Base-by-base conservation (phyloP, 768 basidiomycete species). In the Leucogyrophana mollusca region DNA sequence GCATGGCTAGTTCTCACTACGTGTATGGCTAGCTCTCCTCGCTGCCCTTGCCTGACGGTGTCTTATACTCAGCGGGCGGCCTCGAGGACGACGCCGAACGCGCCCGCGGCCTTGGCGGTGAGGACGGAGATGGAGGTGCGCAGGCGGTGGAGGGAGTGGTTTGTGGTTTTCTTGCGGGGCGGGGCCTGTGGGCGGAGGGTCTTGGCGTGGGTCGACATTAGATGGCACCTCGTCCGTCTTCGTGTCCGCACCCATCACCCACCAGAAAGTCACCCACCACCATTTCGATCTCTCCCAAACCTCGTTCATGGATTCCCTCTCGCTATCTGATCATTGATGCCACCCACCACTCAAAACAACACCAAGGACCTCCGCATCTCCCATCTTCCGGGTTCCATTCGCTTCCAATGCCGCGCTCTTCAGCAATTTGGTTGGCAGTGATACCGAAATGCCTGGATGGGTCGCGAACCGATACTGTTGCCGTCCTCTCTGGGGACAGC, bases 91-190 rank as follows among this genome's bases (percentile, higher is more conserved):
- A 99, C 87, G 66, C 98, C 95, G 52, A 93, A 76, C 11, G 79
- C 79, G 50, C 84, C 72, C 1, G 66, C 58, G 27, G 82, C 94
- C 70, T 97, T 96, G 9, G 95, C 95, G 5, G 95, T 97, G 60
- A 98, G 70, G 75, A 94, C 85, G 11, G 93, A 79, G 58, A 99
- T 95, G 22, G 93, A 93, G 18, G 75, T 78, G 30, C 75, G 70
- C n/a, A n/a, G n/a, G n/a, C n/a, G n/a, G n/a, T n/a, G n/a, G n/a
- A n/a, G n/a, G n/a, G n/a, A n/a, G n/a, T n/a, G n/a, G n/a, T n/a
- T n/a, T n/a, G n/a, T n/a, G n/a, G n/a, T n/a, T n/a, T n/a, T n/a
- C n/a, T n/a, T n/a, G n/a, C n/a, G n/a, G n/a, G n/a, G n/a, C n/a
- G n/a, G n/a, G n/a, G n/a, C n/a, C n/a, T n/a, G n/a, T n/a, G n/a